Evolutionary conservation across 1,284 basidiomycete genomes (phyloP).

Genomic region (Tilletiaria anomala): DNA sequence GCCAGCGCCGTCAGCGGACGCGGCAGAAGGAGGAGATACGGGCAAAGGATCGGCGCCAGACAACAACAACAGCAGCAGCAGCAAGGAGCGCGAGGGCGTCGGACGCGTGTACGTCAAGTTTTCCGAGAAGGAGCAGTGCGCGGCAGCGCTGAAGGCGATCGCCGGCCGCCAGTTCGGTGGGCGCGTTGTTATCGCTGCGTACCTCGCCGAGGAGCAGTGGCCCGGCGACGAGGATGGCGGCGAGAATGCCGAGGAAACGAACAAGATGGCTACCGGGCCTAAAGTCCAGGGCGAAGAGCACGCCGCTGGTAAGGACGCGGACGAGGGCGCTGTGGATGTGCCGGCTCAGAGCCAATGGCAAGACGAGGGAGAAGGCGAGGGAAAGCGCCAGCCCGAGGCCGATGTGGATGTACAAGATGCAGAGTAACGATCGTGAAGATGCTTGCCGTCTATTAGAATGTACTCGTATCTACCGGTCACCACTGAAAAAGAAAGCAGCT

Average conservation of each 20-base stretch:
- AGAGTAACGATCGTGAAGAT: too few relatives aligned
- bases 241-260: constrained; percentile 17
- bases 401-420: too few relatives aligned
- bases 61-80: constrained; percentile 43
- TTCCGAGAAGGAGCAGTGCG: constrained; percentile 50
- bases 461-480: too few relatives aligned
- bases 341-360: too few relatives aligned
- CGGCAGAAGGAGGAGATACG: constrained; percentile 44
- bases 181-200: constrained; percentile 55
- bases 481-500: too few relatives aligned
- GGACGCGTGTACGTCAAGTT: constrained; percentile 88
- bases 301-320: too few relatives aligned
- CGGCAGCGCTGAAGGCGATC: constrained; percentile 60
- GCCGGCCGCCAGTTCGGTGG: constrained; percentile 85
- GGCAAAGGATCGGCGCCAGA: constrained; percentile 10
- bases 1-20: background rate
- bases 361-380: too few relatives aligned
- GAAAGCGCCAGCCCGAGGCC: too few relatives aligned
- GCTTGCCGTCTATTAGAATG: too few relatives aligned
- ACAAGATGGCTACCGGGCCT: background rate
- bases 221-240: constrained; percentile 29
- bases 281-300: too few relatives aligned
- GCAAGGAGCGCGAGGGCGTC: constrained; percentile 75
- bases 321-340: too few relatives aligned
- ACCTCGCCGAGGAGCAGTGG: constrained; percentile 33